A percentile compares a stretch with the other conserved stretches of the same genome.
Conservation (phyloP, 805 yeast species). For the Ogataea ramenticola region DNA sequence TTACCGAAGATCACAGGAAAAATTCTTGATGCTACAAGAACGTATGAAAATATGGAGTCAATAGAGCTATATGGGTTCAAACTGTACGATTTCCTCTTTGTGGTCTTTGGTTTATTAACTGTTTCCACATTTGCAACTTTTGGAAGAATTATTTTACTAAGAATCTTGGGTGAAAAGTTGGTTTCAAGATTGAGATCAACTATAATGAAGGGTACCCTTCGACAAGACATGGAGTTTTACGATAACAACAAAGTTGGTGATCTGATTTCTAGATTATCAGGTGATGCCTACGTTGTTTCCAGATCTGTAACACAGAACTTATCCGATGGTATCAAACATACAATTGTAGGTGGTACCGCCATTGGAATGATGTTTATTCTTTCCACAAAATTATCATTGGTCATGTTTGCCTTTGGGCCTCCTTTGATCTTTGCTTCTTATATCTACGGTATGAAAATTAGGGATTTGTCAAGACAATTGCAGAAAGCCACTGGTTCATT, state of each 20-base stretch:
- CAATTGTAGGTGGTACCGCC: slow-evolving; percentile 76
- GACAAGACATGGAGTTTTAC: slow-evolving; percentile 84
- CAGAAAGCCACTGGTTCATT: slow-evolving; percentile 83
- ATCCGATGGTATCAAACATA: slow-evolving; percentile 83
- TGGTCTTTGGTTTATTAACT: slow-evolving; percentile 54
- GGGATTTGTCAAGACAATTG: slow-evolving; percentile 64
- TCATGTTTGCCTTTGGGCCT: slow-evolving; percentile 75
- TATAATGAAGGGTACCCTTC: slow-evolving; percentile 67
- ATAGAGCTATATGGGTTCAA: slow-evolving; percentile 49
- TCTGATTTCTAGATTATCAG: slow-evolving; percentile 76
- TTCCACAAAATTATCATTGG: slow-evolving; percentile 69
- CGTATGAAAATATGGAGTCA: slow-evolving; percentile 17
- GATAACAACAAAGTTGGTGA: slow-evolving; percentile 92
- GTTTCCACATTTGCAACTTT: slow-evolving; percentile 76
- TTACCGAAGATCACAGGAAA: slow-evolving; percentile 52
- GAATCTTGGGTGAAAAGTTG: slow-evolving; percentile 78
- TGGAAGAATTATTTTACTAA: slow-evolving; percentile 66
- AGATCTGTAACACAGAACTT: slow-evolving; percentile 82
- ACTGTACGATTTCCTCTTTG: slow-evolving; percentile 51
- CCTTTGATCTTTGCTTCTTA: slow-evolving; percentile 78
- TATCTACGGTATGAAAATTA: slow-evolving; percentile 74
- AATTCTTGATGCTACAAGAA: slow-evolving; percentile 42
- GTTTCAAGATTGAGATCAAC: slow-evolving; percentile 79
- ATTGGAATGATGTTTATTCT: slow-evolving; percentile 86
- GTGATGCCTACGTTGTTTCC: slow-evolving; percentile 86